phyloP scores from a whole-genome alignment of 352 stramenopile genomes.

The Globisporangium cederbergense region DNA sequence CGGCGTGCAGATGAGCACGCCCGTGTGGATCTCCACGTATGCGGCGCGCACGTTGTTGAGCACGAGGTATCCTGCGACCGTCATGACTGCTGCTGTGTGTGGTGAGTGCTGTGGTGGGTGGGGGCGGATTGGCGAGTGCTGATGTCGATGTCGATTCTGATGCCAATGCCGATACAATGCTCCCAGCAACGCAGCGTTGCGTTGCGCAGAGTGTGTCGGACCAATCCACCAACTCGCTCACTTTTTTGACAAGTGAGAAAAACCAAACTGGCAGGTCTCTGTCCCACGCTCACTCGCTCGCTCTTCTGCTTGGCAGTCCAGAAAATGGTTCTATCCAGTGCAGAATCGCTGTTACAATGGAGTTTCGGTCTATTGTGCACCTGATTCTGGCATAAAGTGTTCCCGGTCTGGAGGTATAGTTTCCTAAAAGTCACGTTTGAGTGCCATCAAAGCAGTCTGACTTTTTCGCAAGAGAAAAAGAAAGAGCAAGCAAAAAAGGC shows the following conservation, averaged over 20 bases:
- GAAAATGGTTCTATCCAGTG: not conserved
- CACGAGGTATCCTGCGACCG: slow-evolving; percentile 63
- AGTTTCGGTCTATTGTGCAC: too few relatives aligned
- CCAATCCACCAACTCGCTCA: not conserved
- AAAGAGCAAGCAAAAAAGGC: slow-evolving; percentile 1
- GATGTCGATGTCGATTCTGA: too few relatives aligned
- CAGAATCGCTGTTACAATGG: too few relatives aligned
- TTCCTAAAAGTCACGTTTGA: not conserved
- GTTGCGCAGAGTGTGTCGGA: not conserved
- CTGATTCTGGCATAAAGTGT: not conserved
- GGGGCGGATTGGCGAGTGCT: not conserved
- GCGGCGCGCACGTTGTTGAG: slow-evolving; percentile 48
- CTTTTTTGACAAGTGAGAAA: not conserved
- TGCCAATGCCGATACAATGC: not conserved
- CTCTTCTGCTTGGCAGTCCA: not conserved
- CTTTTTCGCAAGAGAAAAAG: slow-evolving; percentile 5
- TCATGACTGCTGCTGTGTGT: slow-evolving; percentile 29
- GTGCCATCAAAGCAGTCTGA: slow-evolving; percentile 4
- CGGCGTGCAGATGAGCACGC: slow-evolving; percentile 43
- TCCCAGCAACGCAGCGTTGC: not conserved
- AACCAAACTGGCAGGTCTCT: slow-evolving; percentile 1
- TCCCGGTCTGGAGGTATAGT: not conserved
- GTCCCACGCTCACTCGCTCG: not conserved
- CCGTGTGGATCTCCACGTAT: slow-evolving; percentile 59
- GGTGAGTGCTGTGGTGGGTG: not conserved